These are phyloP conservation scores for Bacterosira constricta DNA, from an alignment of 108 stramenopile genomes.

Conservation along the genomic window DNA sequence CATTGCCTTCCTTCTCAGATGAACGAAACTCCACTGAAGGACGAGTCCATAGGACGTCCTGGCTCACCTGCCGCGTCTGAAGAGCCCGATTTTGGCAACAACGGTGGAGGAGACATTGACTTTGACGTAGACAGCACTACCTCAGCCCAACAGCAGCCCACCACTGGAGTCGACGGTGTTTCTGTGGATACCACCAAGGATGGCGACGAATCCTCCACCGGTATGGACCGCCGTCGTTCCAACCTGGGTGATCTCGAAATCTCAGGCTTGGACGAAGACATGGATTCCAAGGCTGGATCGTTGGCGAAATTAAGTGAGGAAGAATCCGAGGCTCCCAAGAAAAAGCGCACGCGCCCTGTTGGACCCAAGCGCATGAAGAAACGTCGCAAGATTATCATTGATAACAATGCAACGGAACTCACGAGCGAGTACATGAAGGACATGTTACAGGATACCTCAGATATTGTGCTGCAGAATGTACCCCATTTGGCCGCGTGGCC, in stretches of 20 bases:
- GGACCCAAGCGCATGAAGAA: constrained; percentile 66
- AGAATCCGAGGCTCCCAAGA: constrained; percentile 34
- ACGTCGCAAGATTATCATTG: constrained; percentile 81
- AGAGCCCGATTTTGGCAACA: constrained; percentile 26
- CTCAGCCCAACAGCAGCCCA: constrained; percentile 21
- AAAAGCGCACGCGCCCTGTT: constrained; percentile 21
- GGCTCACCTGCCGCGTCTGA: constrained; percentile 27
- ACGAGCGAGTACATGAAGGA: constrained; percentile 73
- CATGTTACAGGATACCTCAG: constrained; percentile 77
- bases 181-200: constrained; percentile 53
- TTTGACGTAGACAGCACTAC: constrained; percentile 46
- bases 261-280: constrained; percentile 32
- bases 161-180: constrained; percentile 53
- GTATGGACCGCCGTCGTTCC: constrained; percentile 35
- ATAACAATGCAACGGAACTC: constrained; percentile 84
- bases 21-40: constrained; percentile 41
- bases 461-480: constrained; percentile 59
- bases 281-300: constrained; percentile 13
- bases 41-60: constrained; percentile 17
- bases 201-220: constrained; percentile 44
- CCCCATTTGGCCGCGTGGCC: constrained; percentile 60
- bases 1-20: constrained; percentile 11
- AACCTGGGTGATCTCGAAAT: constrained; percentile 52
- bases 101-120: constrained; percentile 37
- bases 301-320: too few relatives aligned